Evolutionary conservation across 1,284 basidiomycete species (phyloP).

Genomic region (Farysia itapuensis): DNA sequence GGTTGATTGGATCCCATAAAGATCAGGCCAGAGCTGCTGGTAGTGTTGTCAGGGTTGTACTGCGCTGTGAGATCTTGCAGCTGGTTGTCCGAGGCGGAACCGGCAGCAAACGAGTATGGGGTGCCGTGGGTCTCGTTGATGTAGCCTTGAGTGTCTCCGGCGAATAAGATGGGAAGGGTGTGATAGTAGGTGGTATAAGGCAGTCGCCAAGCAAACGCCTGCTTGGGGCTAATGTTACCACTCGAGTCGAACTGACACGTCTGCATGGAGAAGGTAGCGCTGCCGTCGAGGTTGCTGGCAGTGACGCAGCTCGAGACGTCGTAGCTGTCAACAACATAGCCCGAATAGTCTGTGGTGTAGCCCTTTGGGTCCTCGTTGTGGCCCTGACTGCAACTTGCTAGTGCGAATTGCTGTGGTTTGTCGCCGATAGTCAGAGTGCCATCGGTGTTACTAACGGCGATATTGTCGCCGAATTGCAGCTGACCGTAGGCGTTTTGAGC

Average conservation of each 20-base stretch:
- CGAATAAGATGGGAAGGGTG: background rate
- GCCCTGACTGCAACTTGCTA: conserved; percentile 3
- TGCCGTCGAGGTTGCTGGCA: conserved; percentile 7
- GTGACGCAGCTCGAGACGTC: conserved; percentile 13
- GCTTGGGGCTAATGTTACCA: conserved; percentile 6
- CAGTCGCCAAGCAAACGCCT: conserved; percentile 9
- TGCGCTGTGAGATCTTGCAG: conserved; percentile 3
- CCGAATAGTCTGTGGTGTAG: conserved; percentile 2
- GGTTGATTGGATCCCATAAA: background rate
- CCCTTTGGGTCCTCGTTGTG: background rate
- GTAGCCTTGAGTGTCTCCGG: background rate
- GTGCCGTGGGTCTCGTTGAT: conserved; percentile 11
- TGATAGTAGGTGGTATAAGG: conserved; percentile 1
- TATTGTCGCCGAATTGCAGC: background rate
- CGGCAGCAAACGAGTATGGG: background rate
- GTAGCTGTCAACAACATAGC: conserved; percentile 6
- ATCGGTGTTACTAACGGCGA: background rate
- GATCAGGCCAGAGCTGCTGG: background rate
- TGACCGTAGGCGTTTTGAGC: background rate
- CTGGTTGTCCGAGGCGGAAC: conserved; percentile 4
- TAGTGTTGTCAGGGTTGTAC: conserved; percentile 12
- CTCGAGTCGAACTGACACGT: conserved; percentile 11
- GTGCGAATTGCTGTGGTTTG: conserved; percentile 5
- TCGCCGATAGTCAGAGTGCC: conserved; percentile 14
- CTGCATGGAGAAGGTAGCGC: conserved; percentile 9